Evolutionary conservation across 2,329 filamentous ascomycete species (phyloP), one percentile per base, ranked within the genome.

Genomic region (Coniella vitis): DNA sequence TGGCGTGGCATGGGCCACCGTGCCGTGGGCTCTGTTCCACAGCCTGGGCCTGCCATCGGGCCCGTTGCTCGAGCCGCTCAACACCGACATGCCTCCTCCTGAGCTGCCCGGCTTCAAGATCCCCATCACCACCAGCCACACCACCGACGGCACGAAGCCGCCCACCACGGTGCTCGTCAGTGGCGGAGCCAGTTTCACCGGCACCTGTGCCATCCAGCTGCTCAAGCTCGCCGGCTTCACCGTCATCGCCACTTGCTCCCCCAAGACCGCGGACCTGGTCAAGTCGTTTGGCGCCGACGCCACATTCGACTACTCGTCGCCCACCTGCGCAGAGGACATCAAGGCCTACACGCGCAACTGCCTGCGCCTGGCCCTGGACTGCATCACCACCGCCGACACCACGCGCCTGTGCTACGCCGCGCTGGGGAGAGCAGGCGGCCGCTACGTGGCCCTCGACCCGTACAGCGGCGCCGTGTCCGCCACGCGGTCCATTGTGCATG

Each of bases 281-380:
- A 56, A 61, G 40, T 51, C 45, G 1, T 68, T 57, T 42, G 72
- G 72, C 12, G 71, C 71, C 0, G 65, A 64, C 7, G 55, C 58
- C 12, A 63, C 55, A 1, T 73, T 72, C 54, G 69, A 74, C 58
- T 73, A 64, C 37, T 48, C 38, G 25, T 54, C 52, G 2, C 45
- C 56, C 7, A 55, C 49, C 8, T 57, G 54, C 32, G 57, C 31
- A 13, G 54, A 51, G 1, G 60, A 67, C 12, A 70, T 75, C 48
- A 56, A 60, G 1, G 51, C 47, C 2, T 65, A 67, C 54, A 74
- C 71, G 1, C 48, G 57, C 3, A 67, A 70, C 58, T 49, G 40
- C 2, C 61, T 74, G 1, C 49, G 48, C 1, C 66, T 65, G 40
- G 65, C 59, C 1, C 48, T 75, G 1, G 72, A 75, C 57, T 66